These are phyloP conservation scores for Coemansia nantahalensis DNA, from an alignment of 192 early-diverging fungal species.

Conservation along the genomic window DNA sequence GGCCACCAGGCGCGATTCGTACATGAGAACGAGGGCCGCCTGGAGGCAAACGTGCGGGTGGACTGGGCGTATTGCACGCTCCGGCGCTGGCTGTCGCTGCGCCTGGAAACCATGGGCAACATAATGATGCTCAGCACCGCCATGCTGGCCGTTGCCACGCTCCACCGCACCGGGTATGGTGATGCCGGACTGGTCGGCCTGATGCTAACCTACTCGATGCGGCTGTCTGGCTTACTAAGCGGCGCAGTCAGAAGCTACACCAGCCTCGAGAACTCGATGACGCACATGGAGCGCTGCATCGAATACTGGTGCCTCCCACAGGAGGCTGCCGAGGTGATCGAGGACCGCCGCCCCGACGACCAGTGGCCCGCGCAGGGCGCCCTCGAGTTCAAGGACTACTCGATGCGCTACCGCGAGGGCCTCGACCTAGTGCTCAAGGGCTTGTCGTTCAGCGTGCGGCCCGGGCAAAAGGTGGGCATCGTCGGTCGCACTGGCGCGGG, in stretches of 20 bases:
- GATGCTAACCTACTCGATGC: slow-evolving; percentile 74
- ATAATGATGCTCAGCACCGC: slow-evolving; percentile 73
- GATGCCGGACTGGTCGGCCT: slow-evolving; percentile 74
- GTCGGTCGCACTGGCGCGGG: no score
- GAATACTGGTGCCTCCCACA: slow-evolving; percentile 37
- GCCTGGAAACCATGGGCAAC: slow-evolving; percentile 78
- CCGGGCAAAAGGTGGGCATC: no score
- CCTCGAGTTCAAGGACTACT: no score
- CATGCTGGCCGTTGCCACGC: slow-evolving; percentile 64
- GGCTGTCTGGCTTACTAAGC: slow-evolving; percentile 72
- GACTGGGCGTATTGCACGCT: no score
- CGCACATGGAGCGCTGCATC: slow-evolving; percentile 58
- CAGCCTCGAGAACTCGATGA: slow-evolving; percentile 67
- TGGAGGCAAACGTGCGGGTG: no score
- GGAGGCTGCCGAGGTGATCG: slow-evolving; percentile 39
- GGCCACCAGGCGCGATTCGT: no score
- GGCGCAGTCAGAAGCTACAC: slow-evolving; percentile 79
- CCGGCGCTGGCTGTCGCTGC: slow-evolving; percentile 73
- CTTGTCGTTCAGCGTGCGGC: no score
- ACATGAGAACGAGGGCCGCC: no score
- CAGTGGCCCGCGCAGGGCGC: no score
- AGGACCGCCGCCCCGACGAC: slow-evolving; percentile 22
- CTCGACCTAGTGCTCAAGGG: no score
- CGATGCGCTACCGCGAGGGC: no score
- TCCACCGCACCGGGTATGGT: slow-evolving; percentile 49